Percentiles rank a stretch among this genome's conserved stretches.
phyloP scores from a whole-genome alignment of 805 yeast genomes.

The Saccharomycopsis oosterbeekiorum region DNA sequence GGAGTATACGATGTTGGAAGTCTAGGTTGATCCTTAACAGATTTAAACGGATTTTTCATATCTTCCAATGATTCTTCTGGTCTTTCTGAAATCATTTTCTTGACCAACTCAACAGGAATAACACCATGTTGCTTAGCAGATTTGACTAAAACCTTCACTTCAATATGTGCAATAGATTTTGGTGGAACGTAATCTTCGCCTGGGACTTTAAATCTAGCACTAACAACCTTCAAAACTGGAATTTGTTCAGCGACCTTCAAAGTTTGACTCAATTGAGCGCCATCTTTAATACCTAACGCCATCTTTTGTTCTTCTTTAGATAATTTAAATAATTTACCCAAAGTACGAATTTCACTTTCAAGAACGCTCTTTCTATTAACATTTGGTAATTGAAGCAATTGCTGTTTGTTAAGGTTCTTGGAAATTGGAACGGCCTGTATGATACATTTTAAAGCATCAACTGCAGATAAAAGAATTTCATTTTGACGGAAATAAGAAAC shows the following conservation, averaged over 20 bases:
- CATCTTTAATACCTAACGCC: conserved; percentile 45
- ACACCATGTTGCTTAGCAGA: conserved; percentile 61
- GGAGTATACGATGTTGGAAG: conserved; percentile 66
- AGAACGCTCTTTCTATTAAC: conserved; percentile 42
- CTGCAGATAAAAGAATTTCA: conserved; percentile 49
- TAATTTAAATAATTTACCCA: conserved; percentile 60
- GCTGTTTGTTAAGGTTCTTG: conserved; percentile 39
- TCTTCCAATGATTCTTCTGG: conserved; percentile 51
- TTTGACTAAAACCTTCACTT: conserved; percentile 62
- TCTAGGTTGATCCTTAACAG: conserved; percentile 58
- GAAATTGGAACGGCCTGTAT: conserved; percentile 62
- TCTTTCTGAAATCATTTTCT: conserved; percentile 32
- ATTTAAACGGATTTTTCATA: conserved; percentile 59
- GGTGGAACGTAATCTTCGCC: conserved; percentile 74
- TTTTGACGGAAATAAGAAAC: conserved; percentile 69
- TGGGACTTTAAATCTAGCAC: conserved; percentile 72
- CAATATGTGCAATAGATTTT: conserved; percentile 62
- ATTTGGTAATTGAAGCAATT: conserved; percentile 73
- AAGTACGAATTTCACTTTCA: conserved; percentile 39
- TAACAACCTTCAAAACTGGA: conserved; percentile 59
- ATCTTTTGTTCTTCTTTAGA: conserved; percentile 45
- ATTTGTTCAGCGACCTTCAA: conserved; percentile 49
- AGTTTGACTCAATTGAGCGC: conserved; percentile 36
- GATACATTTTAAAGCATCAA: conserved; percentile 60
- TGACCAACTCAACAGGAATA: conserved; percentile 27